Base-by-base conservation (phyloP, 257 asterid genomes). In the Gentiana straminea region DNA sequence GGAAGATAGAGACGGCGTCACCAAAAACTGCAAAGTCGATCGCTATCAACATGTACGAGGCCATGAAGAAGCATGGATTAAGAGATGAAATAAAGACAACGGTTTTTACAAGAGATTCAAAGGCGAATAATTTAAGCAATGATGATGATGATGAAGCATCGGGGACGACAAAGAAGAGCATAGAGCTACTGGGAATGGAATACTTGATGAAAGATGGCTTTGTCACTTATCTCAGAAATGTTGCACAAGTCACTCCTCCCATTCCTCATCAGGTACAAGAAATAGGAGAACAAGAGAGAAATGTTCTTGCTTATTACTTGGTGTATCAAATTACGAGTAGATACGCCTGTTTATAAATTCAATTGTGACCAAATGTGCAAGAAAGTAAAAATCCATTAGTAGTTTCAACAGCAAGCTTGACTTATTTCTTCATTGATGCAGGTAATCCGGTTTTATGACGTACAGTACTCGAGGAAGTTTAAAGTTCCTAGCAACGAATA, bases 141-240 rank as follows among this genome's bases (percentile, higher is more conserved):
- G 64, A 36, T 38, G 56, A 32, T 12, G 37, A 24, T 2, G 48
- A 60, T 37, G 49, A 59, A 35, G 37, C 43, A 5, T 33, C 43
- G 12, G 24, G 24, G 24, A 24, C 24, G 24, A 24, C 24, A 24
- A 45, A 55, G 56, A 49, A 49, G 7, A 49, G 56, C 49, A 55
- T 48, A n/a, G 64, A 59, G 64, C 64, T 59, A 9, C 24, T 59
- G 54, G 56, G 64, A 3, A 59, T 59, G 56, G 64, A 49, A 35
- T 59, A 59, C 56, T 13, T 59, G 24, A 2, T 59, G 56, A 59
- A 55, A 15, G 56, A 59, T 49, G 64, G 64, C 32, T 37, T 59
- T 50, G 49, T 59, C 3, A 59, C 49, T 49, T 59, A 59, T 59
- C 64, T 59, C 32, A 47, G 56, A 13, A 55, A 49, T 15, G 64